Base-by-base conservation (phyloP, 2,329 filamentous ascomycete species). In the Trichocomaceae sp. region DNA sequence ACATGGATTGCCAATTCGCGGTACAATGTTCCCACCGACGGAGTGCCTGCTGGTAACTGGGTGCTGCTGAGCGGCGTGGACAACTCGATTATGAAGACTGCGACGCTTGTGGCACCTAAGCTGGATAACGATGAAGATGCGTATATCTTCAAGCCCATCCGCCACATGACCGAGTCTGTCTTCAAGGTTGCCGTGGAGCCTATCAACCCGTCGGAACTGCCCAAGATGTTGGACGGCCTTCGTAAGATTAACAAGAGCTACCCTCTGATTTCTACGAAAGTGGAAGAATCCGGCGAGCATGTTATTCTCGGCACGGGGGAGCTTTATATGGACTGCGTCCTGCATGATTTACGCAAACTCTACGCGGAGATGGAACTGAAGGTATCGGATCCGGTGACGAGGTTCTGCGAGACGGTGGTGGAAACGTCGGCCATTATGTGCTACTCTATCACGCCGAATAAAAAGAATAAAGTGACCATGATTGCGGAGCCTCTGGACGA, bases 351-450 rank as follows among this genome's bases (percentile, higher is more conserved):
- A 47, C 87, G 93, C 52, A 83, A 85, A 41, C 74, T 97, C n/a
- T 99, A 96, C 68, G 91, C 93, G 13, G 92, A 97, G 65, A 99
- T 99, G 93, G 93, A 99, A 70, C 88, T 99, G 74, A 97, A 97
- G 74, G 90, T 99, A 48, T 99, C 93, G 0, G 93, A 99, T 68
- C 93, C 93, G 0, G 92, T 99, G 44, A 97, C 93, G 15, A 82
- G 93, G 47, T 99, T 99, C 78, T 96, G 90, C 73, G 93, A 99
- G 75, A 99, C 93, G 0, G 92, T 96, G 23, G 90, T 96, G 37
- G 93, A 99, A 71, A 95, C 93, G 62, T 96, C 90, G 17, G 91
- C 91, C 19, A 96, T 95, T 57, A 96, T 96, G 74, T 99, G 93
- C 75, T 99, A 96, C 70, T 92, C 93, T 20, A 84, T 96, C 63